Evolutionary conservation across 2,329 filamentous ascomycete species (phyloP).

Genomic region (Colletotrichum viniferum): DNA sequence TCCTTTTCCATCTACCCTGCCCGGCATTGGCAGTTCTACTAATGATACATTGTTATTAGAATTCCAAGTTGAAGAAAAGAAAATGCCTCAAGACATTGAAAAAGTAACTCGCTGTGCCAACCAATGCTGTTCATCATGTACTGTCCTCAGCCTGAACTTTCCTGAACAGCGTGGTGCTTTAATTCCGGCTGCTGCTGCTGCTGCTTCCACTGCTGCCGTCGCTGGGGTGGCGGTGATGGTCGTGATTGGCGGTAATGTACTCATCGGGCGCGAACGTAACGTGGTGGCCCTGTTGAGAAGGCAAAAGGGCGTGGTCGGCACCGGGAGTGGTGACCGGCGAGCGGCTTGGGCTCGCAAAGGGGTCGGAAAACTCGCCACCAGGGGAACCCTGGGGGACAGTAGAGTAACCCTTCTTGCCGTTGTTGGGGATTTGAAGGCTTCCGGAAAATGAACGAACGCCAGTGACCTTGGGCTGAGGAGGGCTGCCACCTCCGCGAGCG

Average conservation of each 20-base stretch:
- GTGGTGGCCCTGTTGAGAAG: neutral
- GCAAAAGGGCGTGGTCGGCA: neutral
- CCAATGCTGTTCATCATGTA: neutral
- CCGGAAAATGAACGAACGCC: slow-evolving; percentile 3
- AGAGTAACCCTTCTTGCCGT: slow-evolving; percentile 1
- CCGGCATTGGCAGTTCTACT: neutral
- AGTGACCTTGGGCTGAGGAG: neutral
- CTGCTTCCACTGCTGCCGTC: neutral
- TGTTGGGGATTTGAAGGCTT: neutral
- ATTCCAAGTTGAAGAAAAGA: neutral
- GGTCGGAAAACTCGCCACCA: neutral
- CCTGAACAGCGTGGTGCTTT: neutral
- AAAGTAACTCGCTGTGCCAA: neutral
- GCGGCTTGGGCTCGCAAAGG: slow-evolving; percentile 7
- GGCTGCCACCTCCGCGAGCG: neutral
- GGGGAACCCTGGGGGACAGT: neutral
- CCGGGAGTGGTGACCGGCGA: neutral
- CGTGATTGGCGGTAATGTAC: neutral
- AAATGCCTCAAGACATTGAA: neutral
- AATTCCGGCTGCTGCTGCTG: neutral
- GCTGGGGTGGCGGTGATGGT: neutral
- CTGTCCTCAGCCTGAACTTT: neutral
- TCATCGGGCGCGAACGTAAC: slow-evolving; percentile 3
- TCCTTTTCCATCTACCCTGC: neutral
- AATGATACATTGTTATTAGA: slow-evolving; percentile 7